These are phyloP conservation scores for Pluteus cervinus DNA, from an alignment of 768 basidiomycete genomes.

Conservation along the genomic window DNA sequence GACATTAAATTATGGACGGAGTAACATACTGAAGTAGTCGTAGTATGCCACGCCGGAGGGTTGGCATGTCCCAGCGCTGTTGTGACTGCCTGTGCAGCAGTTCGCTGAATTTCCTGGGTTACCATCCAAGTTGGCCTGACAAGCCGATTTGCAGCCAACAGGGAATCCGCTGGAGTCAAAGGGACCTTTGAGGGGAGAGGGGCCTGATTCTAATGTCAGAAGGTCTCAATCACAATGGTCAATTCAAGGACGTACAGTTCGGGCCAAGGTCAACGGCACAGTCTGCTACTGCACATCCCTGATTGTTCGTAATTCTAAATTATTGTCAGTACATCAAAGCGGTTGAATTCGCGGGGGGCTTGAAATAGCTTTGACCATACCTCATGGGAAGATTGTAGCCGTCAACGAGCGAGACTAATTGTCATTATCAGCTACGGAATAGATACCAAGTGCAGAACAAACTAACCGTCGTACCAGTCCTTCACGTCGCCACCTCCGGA, in stretches of 20 bases:
- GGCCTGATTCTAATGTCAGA: conserved; percentile 27
- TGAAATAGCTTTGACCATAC: no score
- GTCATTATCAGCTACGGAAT: conserved; percentile 1
- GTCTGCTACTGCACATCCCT: conserved; percentile 45
- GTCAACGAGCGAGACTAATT: conserved; percentile 56
- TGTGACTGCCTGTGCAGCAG: conserved; percentile 56
- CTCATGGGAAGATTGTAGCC: conserved; percentile 60
- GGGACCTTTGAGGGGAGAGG: conserved; percentile 44
- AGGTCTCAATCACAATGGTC: conserved; percentile 12
- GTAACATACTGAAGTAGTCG: no score
- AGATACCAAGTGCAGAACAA: no score
- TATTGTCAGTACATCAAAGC: no score
- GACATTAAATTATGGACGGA: no score
- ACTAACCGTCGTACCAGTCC: conserved; percentile 61
- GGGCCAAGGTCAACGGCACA: conserved; percentile 60
- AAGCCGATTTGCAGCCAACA: conserved; percentile 60
- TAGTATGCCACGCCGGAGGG: conserved; percentile 29
- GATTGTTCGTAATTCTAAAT: conserved; percentile 51
- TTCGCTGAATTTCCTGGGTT: conserved; percentile 49
- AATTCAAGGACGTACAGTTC: conserved; percentile 35
- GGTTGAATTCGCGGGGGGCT: no score
- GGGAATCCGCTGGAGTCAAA: conserved; percentile 45
- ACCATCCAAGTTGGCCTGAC: conserved; percentile 36
- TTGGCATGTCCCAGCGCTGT: conserved; percentile 51
- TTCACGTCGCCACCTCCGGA: conserved; percentile 27